Evolutionary conservation across 1,139 yeast species (phyloP).

Genomic region (Yamadazyma membranifaciens): DNA sequence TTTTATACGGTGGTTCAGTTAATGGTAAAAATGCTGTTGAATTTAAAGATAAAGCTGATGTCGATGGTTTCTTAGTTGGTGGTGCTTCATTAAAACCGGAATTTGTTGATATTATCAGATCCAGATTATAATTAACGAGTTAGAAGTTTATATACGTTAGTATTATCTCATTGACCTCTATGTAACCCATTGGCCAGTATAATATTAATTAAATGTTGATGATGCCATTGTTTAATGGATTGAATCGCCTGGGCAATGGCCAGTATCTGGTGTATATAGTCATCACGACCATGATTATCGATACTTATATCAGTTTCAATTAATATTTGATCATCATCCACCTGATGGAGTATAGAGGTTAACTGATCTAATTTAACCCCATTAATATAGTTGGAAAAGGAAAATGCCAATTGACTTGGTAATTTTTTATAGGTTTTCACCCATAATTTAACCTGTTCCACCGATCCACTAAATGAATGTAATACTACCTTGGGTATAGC

Average conservation of each 20-base stretch:
- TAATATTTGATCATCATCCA: constrained; percentile 27
- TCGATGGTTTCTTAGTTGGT: constrained; percentile 98
- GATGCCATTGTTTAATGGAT: constrained; percentile 6
- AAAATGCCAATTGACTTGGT: constrained; percentile 39
- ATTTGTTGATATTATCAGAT: constrained; percentile 91
- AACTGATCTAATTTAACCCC: constrained; percentile 28
- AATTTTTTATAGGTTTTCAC: constrained; percentile 24
- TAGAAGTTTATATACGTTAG: neutral
- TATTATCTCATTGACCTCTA: no score
- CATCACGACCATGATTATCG: constrained; percentile 21
- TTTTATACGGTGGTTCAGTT: constrained; percentile 98
- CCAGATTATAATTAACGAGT: constrained; percentile 58
- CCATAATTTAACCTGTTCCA: constrained; percentile 64
- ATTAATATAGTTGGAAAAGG: constrained; percentile 65
- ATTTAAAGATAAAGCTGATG: constrained; percentile 89
- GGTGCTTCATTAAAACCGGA: constrained; percentile 99
- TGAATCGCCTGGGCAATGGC: constrained; percentile 15
- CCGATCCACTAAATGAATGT: constrained; percentile 86
- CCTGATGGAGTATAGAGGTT: constrained; percentile 21
- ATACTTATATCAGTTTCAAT: constrained; percentile 39
- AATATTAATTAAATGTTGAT: neutral
- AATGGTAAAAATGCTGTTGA: constrained; percentile 91
- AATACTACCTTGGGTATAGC: constrained; percentile 48
- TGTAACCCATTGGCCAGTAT: neutral
- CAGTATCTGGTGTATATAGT: constrained; percentile 19